A percentile compares a stretch with the other conserved stretches of the same genome.
These are phyloP conservation scores for Aspergillus cavernicola DNA, from an alignment of 495 filamentous ascomycete genomes.

Conservation along the genomic window DNA sequence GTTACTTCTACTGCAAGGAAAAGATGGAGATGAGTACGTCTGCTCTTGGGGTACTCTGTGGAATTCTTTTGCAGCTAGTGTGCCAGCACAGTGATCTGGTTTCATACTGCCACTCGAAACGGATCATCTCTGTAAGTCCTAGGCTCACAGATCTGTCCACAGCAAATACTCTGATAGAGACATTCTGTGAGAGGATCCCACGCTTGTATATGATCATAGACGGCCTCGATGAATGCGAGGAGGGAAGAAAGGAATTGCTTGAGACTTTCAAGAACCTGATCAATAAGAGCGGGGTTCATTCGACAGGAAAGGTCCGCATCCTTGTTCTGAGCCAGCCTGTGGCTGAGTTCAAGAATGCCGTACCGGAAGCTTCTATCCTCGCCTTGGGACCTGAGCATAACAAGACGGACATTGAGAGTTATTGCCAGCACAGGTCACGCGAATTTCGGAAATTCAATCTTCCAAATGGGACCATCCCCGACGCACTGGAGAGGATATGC, in stretches of 20 bases:
- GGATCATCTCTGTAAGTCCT: neutral
- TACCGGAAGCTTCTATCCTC: neutral
- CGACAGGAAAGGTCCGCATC: constrained; percentile 1
- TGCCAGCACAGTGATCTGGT: neutral
- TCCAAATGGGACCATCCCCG: neutral
- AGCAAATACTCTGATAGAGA: neutral
- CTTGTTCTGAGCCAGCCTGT: constrained; percentile 1
- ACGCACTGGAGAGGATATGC: neutral
- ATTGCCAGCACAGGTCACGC: constrained; percentile 4
- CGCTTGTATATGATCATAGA: constrained; percentile 3
- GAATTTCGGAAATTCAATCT: constrained; percentile 1
- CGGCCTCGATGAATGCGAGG: constrained; percentile 7
- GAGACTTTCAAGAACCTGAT: constrained; percentile 4
- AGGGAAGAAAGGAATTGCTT: neutral
- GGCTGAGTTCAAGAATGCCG: neutral
- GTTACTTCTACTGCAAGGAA: constrained; percentile 10
- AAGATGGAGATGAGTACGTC: neutral
- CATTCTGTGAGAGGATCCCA: constrained; percentile 3
- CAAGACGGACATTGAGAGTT: constrained; percentile 2
- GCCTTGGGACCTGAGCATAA: neutral
- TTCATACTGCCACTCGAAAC: constrained; percentile 6
- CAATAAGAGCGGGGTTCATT: neutral
- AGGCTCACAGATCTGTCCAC: neutral
- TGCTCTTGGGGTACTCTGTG: constrained; percentile 1
- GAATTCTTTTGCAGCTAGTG: constrained; percentile 6